Conservation (phyloP, 2,329 filamentous ascomycete genomes). For the Exophiala sp. region DNA sequence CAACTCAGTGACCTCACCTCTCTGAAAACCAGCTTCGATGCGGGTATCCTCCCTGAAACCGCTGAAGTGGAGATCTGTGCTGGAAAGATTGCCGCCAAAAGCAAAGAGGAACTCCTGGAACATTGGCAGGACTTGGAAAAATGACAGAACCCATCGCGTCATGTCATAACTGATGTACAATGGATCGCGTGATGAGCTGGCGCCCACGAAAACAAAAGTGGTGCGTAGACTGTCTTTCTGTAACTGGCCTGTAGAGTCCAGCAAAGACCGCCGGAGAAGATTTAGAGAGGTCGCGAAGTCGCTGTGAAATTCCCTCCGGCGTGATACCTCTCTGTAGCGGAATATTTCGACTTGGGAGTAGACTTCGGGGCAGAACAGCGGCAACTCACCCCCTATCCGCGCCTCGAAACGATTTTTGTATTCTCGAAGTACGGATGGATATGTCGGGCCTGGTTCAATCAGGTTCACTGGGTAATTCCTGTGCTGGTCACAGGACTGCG, state of each 20-base stretch:
- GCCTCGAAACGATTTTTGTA: conserved; percentile 9
- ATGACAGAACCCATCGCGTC: conserved; percentile 20
- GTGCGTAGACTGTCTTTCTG: background rate
- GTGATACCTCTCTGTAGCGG: conserved; percentile 1
- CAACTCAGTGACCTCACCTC: conserved; percentile 28
- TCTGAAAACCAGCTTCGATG: conserved; percentile 7
- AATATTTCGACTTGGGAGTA: conserved; percentile 15
- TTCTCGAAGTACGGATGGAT: conserved; percentile 4
- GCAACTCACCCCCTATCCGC: background rate
- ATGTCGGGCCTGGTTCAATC: conserved; percentile 3
- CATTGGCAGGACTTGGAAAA: conserved; percentile 34
- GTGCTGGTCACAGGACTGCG: conserved; percentile 7
- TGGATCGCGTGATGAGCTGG: conserved; percentile 15
- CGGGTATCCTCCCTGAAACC: conserved; percentile 34
- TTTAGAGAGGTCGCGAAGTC: conserved; percentile 11
- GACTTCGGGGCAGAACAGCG: conserved; percentile 11
- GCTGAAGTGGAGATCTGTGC: conserved; percentile 36
- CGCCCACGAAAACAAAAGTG: conserved; percentile 18
- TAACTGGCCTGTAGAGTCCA: background rate
- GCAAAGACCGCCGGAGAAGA: background rate
- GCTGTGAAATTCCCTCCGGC: background rate
- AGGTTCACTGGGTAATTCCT: conserved; percentile 19
- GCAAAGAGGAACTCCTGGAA: conserved; percentile 34
- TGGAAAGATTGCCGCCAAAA: conserved; percentile 25
- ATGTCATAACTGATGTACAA: conserved; percentile 24